Evolutionary conservation across 2,329 filamentous ascomycete genomes (phyloP), one percentile per base, ranked within the genome.

Genomic region (Beauveria sp.): DNA sequence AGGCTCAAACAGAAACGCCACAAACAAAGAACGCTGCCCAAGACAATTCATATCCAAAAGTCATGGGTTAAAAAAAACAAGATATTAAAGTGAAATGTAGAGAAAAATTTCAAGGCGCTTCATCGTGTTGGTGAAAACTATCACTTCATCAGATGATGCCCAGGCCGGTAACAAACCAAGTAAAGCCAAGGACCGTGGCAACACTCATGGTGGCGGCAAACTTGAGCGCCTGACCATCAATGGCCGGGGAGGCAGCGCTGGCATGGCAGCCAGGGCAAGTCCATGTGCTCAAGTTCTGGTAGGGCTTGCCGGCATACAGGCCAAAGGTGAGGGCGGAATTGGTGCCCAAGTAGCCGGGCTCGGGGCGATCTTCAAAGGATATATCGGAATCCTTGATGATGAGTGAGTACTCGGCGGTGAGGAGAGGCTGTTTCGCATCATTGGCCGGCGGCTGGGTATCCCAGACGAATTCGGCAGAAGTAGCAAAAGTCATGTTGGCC

Each of bases 111-210:
- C 9, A 28, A 14, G 41, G 16, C 10, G 20, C 8, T 7, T 48
- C 4, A 2, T 43, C 28, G 50, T 43, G 16, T n/a, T 4, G 24
- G 10, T 44, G 34, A 18, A 20, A 47, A 7, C 5, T n/a, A 28
- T 46, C n/a, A 14, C 12, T 12, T 26, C 6, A 43, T 65, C 63
- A 73, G 51, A 76, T 69, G 41, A 75, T 67, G 9, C 72, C 75
- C 12, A 83, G 68, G 2, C 84, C 83, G 26, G 76, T 76, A 43
- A 86, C 82, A 66, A 87, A 87, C 84, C 84, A 87, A 34, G 84
- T 86, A 65, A 87, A 87, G 69, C 81, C 84, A 34, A 83, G 64
- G 4, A 87, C 74, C 1, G 84, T 86, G 48, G 84, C 69, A 37
- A 80, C 54, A 66, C 79, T 78, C 80, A 86, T 85, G 14, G 76